Base-by-base conservation (phyloP, 108 stramenopile species). In the Mayamaea pseudoterrestris region DNA sequence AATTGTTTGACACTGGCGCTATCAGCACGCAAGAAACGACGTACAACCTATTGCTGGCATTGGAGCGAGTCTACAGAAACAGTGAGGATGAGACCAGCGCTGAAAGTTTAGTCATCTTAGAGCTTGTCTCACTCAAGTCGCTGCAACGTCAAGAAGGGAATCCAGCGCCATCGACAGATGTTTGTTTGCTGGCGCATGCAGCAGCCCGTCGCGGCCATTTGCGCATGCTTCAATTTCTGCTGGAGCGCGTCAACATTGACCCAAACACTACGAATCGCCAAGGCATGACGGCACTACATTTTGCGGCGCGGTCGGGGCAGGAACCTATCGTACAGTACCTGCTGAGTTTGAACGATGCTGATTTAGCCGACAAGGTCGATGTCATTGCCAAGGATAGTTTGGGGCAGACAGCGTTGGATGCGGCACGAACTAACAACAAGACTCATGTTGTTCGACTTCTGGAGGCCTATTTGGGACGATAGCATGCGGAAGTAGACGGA, bases 221-320 rank as follows among this genome's bases (percentile, higher is more conserved):
- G 8, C 44, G 53, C 13, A 44, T 65, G 30, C 50, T 78, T 0
- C 20, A 67, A 17, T 70, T 64, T 21, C 55, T 71, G 26, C 43
- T 64, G 1, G 22, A 63, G 13, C 45, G 46, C 27, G 34, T 75
- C 16, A 48, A 61, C 17, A 26, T 69, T 2, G 47, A 64, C 41
- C 53, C 56, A 5, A 76, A 70, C 44, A 39, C 49, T 24, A 32
- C 11, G 7, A 63, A 70, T 39, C 68, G 84, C 32, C 84, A 86
- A 43, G 76, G 73, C 20, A 74, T 86, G 79, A 86, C 84, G 1
- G 50, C 69, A 13, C 55, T 86, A 30, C 76, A 79, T 24, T 76
- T 81, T 72, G 79, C 78, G 1, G 68, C 79, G 13, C 64, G 84
- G 22, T 65, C 73, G 36, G 84, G 84, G 0, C 69, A 63, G 28